A percentile compares a stretch with the other conserved stretches of the same genome.
phyloP scores from a whole-genome alignment of 805 yeast species.

The Candida krabiensis region DNA sequence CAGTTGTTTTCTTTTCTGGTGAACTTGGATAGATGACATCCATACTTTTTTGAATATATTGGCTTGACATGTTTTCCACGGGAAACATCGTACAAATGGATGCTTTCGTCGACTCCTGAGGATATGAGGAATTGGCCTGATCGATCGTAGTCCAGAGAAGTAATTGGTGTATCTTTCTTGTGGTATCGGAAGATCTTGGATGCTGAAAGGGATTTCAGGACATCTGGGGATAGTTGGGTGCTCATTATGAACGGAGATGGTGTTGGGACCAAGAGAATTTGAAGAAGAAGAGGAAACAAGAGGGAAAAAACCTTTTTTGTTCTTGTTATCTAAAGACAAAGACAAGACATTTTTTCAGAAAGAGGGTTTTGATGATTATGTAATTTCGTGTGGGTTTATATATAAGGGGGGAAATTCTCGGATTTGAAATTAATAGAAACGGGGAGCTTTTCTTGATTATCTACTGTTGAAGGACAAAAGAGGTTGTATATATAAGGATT shows the following conservation, averaged over 20 bases:
- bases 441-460: too few species aligned
- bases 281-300: not conserved
- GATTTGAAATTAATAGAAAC: too few species aligned
- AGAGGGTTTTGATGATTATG: too few species aligned
- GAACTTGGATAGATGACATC: conserved; percentile 83
- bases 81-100: conserved; percentile 76
- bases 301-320: too few species aligned
- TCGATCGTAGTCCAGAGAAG: conserved; percentile 78
- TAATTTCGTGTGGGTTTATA: too few species aligned
- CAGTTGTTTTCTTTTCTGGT: conserved; percentile 70
- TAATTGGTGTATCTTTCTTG: conserved; percentile 50
- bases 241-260: too few species aligned
- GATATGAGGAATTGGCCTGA: conserved; percentile 76
- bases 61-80: conserved; percentile 69
- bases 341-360: too few species aligned
- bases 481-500: too few species aligned
- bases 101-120: conserved; percentile 76
- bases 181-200: conserved; percentile 44
- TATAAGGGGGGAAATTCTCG: too few species aligned
- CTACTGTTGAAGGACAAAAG: too few species aligned
- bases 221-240: conserved; percentile 9
- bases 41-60: conserved; percentile 84
- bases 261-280: too few species aligned
- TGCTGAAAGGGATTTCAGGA: conserved; percentile 27
- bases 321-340: too few species aligned